These are phyloP conservation scores for Wickerhamiella azymoides DNA, from an alignment of 805 yeast species.

Conservation along the genomic window DNA sequence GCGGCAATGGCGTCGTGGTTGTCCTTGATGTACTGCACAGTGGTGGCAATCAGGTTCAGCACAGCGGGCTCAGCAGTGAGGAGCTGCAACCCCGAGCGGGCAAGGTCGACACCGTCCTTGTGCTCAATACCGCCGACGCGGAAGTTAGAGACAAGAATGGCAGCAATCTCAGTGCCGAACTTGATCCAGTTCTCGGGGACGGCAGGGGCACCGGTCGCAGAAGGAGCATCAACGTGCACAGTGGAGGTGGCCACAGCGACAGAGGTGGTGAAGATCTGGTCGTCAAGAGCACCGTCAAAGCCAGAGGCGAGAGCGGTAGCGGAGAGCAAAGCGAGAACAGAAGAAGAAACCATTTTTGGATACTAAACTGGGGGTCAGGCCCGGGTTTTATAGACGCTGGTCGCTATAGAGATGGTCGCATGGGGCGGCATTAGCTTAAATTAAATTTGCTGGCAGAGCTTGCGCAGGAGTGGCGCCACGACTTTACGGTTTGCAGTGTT, in stretches of 20 bases:
- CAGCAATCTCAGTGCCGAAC: constrained; percentile 2
- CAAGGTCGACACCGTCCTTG: constrained; percentile 3
- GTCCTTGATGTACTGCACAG: background rate
- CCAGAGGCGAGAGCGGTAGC: constrained; percentile 1
- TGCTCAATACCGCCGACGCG: constrained; percentile 4
- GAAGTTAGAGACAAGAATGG: constrained; percentile 2
- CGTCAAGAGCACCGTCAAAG: background rate
- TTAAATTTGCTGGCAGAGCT: constrained; percentile 11
- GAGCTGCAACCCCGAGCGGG: background rate
- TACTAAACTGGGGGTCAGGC: background rate
- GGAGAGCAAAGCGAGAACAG: constrained; percentile 2
- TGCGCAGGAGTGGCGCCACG: constrained; percentile 51
- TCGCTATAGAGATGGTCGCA: background rate
- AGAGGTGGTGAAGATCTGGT: constrained; percentile 3
- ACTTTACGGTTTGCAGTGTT: constrained; percentile 66
- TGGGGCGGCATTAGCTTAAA: background rate
- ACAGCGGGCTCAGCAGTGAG: constrained; percentile 1
- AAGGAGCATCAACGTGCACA: constrained; percentile 1
- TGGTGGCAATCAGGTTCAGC: background rate
- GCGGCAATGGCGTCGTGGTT: background rate
- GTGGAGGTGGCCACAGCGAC: constrained; percentile 5
- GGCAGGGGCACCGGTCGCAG: background rate
- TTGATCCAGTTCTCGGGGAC: constrained; percentile 1
- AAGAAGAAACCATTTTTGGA: constrained; percentile 3
- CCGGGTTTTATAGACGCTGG: background rate